Base-by-base conservation (phyloP, 2,329 filamentous ascomycete genomes). In the Gaeumannomyces tritici region DNA sequence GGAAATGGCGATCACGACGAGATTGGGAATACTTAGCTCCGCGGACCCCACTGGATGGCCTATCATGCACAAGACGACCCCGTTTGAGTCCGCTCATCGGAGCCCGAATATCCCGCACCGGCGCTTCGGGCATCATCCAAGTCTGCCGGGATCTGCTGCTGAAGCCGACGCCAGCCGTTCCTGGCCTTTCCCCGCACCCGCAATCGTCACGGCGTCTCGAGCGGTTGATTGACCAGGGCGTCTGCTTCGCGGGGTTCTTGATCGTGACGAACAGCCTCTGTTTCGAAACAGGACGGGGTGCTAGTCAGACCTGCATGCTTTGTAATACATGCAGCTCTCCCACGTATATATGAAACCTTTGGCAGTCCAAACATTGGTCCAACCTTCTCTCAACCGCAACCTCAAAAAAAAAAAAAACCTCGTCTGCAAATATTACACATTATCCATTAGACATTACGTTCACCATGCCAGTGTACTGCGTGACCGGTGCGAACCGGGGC, bases 401-500 rank as follows among this genome's bases (percentile, higher is more conserved):
- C 4, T n/a, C 21, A n/a, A 42, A 21, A 13, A 51, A 6, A 3
- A 21, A 12, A 51, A 5, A 9, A 24, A 5, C 21, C 24, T 4
- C 26, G 27, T 33, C 58, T 8, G 11, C 13, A 24, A 13, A 29
- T 26, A 60, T 13, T n/a, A 18, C 33, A 47, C 31, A 59, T 35
- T 21, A 59, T 21, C 11, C 33, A 26, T 29, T 11, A 56, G 11
- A 18, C 29, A 6, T 9, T 9, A 33, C 31, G 12, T n/a, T n/a
- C 12, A 65, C 55, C n/a, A 73, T 73, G 72, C 69, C 71, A 12
- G 65, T 69, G 26, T 73, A 71, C 64, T 70, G 69, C 63, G 66
- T 73, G 59, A 70, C 69, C 21, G 72, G 72, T 66, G 69, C 66
- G 63, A 76, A 67, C 69, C 71, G 66, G 15, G 69, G 67, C 56